phyloP scores from a whole-genome alignment of 495 filamentous ascomycete species.

The Penicillium longicatenatum region DNA sequence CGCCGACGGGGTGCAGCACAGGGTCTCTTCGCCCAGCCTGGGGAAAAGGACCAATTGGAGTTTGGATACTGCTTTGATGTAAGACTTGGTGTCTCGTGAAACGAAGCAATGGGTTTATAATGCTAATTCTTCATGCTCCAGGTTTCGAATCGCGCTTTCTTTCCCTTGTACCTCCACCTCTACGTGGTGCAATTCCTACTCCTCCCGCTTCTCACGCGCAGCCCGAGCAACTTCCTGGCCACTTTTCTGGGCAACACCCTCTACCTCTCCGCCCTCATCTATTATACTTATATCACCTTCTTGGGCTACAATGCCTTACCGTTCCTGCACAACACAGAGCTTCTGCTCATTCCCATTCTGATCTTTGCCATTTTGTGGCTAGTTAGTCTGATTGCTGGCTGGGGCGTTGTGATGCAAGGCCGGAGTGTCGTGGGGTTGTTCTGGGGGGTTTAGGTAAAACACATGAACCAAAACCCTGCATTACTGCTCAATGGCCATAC shows the following conservation, averaged over 20 bases:
- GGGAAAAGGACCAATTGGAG: slow-evolving; percentile 61
- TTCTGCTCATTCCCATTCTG: slow-evolving; percentile 64
- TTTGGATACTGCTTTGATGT: slow-evolving; percentile 84
- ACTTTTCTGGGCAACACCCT: slow-evolving; percentile 71
- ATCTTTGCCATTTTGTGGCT: slow-evolving; percentile 64
- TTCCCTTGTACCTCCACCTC: slow-evolving; percentile 72
- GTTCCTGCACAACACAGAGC: slow-evolving; percentile 72
- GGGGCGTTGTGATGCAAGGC: slow-evolving; percentile 49
- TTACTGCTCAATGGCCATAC: neutral
- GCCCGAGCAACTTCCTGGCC: slow-evolving; percentile 53
- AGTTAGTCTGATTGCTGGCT: slow-evolving; percentile 56
- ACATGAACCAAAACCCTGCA: slow-evolving; percentile 6
- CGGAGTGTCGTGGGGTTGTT: slow-evolving; percentile 46
- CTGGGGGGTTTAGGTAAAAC: slow-evolving; percentile 50
- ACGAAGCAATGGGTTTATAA: neutral
- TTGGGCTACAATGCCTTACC: slow-evolving; percentile 75
- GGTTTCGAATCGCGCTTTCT: slow-evolving; percentile 74
- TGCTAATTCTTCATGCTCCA: slow-evolving; percentile 20
- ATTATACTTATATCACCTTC: slow-evolving; percentile 74
- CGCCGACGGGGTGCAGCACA: slow-evolving; percentile 52
- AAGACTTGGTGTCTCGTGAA: slow-evolving; percentile 20
- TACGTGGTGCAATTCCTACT: slow-evolving; percentile 75
- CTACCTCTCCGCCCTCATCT: slow-evolving; percentile 67
- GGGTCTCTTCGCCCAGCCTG: slow-evolving; percentile 59
- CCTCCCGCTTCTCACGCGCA: slow-evolving; percentile 57